Conservation (phyloP, 192 early-diverging fungal genomes). For the Coemansia sp. region DNA sequence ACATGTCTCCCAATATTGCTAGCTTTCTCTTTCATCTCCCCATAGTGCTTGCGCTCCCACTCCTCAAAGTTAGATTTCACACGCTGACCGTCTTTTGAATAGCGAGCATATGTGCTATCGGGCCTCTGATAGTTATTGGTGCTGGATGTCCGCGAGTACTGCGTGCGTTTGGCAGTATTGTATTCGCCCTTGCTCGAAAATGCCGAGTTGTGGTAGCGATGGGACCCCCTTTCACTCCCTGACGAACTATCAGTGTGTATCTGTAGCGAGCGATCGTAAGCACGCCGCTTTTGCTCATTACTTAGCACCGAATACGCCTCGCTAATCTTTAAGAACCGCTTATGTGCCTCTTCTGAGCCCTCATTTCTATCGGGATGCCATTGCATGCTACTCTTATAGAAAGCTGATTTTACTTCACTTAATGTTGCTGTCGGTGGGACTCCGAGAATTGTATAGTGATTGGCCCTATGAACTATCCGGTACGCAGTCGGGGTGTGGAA, state of each 20-base stretch:
- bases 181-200: conserved; percentile 51
- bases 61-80: conserved; percentile 48
- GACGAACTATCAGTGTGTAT: conserved; percentile 11
- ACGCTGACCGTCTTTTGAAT: conserved; percentile 1
- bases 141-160: not conserved
- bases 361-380: conserved; percentile 84
- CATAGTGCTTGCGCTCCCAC: conserved; percentile 52
- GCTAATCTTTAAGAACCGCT: conserved; percentile 74
- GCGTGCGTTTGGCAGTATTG: conserved; percentile 21
- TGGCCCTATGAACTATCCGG: conserved; percentile 31
- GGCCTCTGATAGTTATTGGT: conserved; percentile 21
- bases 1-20: conserved; percentile 26
- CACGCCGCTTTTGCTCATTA: conserved; percentile 67
- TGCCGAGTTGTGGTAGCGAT: conserved; percentile 29
- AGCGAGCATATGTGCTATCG: conserved; percentile 21
- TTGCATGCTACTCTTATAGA: conserved; percentile 58
- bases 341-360: conserved; percentile 63
- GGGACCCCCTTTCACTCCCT: not conserved
- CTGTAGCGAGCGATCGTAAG: conserved; percentile 69
- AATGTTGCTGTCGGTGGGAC: conserved; percentile 21
- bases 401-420: conserved; percentile 47
- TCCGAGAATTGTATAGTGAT: conserved; percentile 40
- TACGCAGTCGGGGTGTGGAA: conserved; percentile 15
- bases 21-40: conserved; percentile 30
- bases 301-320: conserved; percentile 83